These are phyloP conservation scores for Hortaea sp. DNA, from an alignment of 2,329 filamentous ascomycete genomes.

Conservation along the genomic window DNA sequence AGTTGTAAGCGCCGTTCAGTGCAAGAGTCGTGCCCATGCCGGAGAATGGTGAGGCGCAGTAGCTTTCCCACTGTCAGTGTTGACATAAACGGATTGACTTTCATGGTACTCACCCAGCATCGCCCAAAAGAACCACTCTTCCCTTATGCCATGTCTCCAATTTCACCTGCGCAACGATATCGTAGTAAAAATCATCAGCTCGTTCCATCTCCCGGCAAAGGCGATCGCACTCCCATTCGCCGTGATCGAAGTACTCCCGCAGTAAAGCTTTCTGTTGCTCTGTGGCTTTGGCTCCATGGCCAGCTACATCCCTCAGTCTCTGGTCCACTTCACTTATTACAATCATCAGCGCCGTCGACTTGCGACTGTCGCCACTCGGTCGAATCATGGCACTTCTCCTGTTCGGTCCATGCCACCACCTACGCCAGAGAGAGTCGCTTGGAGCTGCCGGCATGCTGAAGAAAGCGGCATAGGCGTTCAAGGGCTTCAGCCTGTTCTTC, in stretches of 20 bases:
- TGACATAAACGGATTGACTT: not conserved
- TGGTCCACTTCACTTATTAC: slow-evolving; percentile 14
- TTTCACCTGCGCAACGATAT: slow-evolving; percentile 22
- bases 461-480: slow-evolving; percentile 23
- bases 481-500: slow-evolving; percentile 5
- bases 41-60: slow-evolving; percentile 22
- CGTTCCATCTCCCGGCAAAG: slow-evolving; percentile 18
- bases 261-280: slow-evolving; percentile 19
- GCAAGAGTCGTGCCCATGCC: slow-evolving; percentile 28
- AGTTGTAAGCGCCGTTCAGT: slow-evolving; percentile 24
- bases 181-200: slow-evolving; percentile 24
- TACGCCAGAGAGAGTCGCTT: slow-evolving; percentile 20
- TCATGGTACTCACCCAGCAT: slow-evolving; percentile 15
- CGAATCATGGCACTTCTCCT: slow-evolving; percentile 22
- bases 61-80: slow-evolving; percentile 5
- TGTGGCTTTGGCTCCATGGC: slow-evolving; percentile 8
- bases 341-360: slow-evolving; percentile 17
- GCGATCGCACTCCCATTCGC: slow-evolving; percentile 19
- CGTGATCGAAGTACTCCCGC: slow-evolving; percentile 16
- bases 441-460: slow-evolving; percentile 18
- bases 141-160: slow-evolving; percentile 21
- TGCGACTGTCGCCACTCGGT: slow-evolving; percentile 13
- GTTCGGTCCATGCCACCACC: slow-evolving; percentile 22
- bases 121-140: slow-evolving; percentile 21
- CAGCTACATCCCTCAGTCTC: slow-evolving; percentile 9